These are phyloP conservation scores for Coelastrella sp. DNA, from an alignment of 139 green algal genomes.

Conservation along the genomic window DNA sequence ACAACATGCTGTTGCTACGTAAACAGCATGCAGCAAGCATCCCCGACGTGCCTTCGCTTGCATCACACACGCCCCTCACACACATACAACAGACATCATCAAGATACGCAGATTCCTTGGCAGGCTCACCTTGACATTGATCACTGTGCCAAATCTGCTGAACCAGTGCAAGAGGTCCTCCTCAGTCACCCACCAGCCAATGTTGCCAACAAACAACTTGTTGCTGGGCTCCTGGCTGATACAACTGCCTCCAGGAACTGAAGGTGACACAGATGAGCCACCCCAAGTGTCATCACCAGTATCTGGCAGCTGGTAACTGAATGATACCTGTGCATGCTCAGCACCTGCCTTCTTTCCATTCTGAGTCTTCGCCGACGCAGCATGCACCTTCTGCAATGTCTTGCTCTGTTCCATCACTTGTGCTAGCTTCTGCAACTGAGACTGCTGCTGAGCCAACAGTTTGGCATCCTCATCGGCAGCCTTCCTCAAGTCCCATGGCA, in stretches of 20 bases:
- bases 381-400: conserved; percentile 3
- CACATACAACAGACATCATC: no score
- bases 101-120: no score
- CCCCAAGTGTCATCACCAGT: conserved; percentile 45
- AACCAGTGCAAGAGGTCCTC: conserved; percentile 48
- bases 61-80: no score
- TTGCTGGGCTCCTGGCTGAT: conserved; percentile 52
- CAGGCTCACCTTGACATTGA: conserved; percentile 44
- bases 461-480: conserved; percentile 36
- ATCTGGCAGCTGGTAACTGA: conserved; percentile 41
- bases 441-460: conserved; percentile 14
- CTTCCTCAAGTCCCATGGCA: conserved; percentile 30
- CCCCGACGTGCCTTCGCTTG: no score
- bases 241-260: conserved; percentile 17
- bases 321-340: background rate
- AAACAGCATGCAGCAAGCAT: no score
- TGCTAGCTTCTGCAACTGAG: conserved; percentile 1
- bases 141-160: conserved; percentile 43
- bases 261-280: background rate
- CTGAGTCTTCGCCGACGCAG: background rate
- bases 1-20: no score
- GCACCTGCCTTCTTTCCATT: background rate
- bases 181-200: conserved; percentile 46
- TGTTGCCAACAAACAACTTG: conserved; percentile 56
- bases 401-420: background rate